phyloP scores from a whole-genome alignment of 2,329 filamentous ascomycete species.

The Penicillium freii region DNA sequence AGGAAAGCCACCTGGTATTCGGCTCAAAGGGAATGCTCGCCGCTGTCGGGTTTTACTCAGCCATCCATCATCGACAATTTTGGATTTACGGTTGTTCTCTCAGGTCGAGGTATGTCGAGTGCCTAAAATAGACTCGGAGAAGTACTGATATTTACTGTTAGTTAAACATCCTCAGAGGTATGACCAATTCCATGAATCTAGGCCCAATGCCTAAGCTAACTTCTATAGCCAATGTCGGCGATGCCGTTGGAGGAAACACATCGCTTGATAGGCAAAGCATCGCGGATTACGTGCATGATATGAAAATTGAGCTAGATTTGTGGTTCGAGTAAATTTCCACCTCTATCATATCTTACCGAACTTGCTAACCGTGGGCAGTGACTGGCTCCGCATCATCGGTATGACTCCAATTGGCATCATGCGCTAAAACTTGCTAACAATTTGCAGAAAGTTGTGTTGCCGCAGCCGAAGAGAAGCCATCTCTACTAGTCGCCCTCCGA shows the following conservation, averaged over 20 bases:
- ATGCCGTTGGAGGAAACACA: constrained; percentile 29
- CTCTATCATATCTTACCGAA: neutral
- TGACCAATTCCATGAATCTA: neutral
- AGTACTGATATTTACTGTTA: constrained; percentile 21
- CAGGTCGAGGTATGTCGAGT: constrained; percentile 46
- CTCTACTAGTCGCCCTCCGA: constrained; percentile 47
- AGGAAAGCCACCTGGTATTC: constrained; percentile 47
- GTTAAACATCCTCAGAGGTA: constrained; percentile 45
- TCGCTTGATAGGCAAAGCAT: constrained; percentile 38
- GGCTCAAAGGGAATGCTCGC: constrained; percentile 38
- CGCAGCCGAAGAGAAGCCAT: constrained; percentile 35
- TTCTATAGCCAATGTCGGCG: constrained; percentile 37
- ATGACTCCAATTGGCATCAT: neutral
- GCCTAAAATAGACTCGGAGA: neutral
- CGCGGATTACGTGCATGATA: constrained; percentile 44
- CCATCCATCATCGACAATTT: constrained; percentile 44
- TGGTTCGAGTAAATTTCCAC: constrained; percentile 45
- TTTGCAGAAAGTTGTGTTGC: constrained; percentile 28
- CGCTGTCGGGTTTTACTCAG: constrained; percentile 48
- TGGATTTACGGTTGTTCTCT: constrained; percentile 54
- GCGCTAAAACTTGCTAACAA: neutral
- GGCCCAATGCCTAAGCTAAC: neutral
- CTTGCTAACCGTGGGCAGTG: constrained; percentile 22
- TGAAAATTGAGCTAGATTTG: constrained; percentile 49
- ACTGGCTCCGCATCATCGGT: constrained; percentile 41